phyloP scores from a whole-genome alignment of 257 asterid genomes.

The Nicotiana benthamiana region DNA sequence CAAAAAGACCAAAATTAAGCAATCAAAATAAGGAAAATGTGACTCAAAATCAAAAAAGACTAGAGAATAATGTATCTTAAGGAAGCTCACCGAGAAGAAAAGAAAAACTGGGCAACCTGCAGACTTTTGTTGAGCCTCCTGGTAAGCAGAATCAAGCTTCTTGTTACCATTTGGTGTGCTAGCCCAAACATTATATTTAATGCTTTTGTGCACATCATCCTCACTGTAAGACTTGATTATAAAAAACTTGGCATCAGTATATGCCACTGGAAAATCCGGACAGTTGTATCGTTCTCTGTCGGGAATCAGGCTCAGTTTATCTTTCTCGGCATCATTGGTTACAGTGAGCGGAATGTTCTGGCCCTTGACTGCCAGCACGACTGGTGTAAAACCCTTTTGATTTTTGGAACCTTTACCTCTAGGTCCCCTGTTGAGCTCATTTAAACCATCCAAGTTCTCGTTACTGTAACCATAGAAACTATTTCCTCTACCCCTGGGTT shows the following conservation, averaged over 20 bases:
- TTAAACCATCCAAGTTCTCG: constrained; percentile 50
- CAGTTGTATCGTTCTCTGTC: constrained; percentile 51
- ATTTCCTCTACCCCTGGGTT: constrained; percentile 55
- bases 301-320: constrained; percentile 19
- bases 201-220: constrained; percentile 61
- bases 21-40: background rate
- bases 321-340: constrained; percentile 28
- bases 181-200: constrained; percentile 70
- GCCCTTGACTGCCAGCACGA: constrained; percentile 47
- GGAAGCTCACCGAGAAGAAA: constrained; percentile 54
- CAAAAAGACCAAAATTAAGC: background rate
- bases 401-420: constrained; percentile 43
- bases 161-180: constrained; percentile 82
- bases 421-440: constrained; percentile 70
- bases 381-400: constrained; percentile 39
- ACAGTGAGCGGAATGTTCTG: constrained; percentile 35
- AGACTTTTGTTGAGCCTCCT: constrained; percentile 40
- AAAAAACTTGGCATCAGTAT: constrained; percentile 51
- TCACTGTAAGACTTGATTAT: constrained; percentile 66
- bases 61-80: background rate
- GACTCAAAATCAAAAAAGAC: background rate
- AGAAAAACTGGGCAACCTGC: constrained; percentile 59
- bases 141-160: constrained; percentile 56
- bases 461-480: constrained; percentile 31
- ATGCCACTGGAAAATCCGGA: constrained; percentile 39